Base-by-base conservation (phyloP, 805 yeast species). In the Hanseniaspora guilliermondii region DNA sequence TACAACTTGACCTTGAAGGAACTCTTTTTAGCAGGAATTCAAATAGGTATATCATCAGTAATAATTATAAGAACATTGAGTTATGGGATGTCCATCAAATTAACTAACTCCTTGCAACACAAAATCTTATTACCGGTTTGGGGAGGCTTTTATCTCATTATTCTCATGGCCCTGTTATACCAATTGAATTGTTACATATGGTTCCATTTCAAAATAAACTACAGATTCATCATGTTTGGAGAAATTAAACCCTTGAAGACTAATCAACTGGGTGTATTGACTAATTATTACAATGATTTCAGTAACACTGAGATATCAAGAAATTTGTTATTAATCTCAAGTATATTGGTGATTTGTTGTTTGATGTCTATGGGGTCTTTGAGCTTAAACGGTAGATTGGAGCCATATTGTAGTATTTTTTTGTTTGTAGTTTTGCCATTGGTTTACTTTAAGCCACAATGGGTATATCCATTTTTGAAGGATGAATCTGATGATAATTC, bases 111-210 rank as follows among this genome's bases (percentile, higher is more conserved):
- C 0, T 64, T 64, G 1, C 64, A 78, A 2, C 60, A 58, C 56
- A 70, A 66, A 44, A 82, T 70, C 56, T 62, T 91, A 55, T 66
- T 91, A 40, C 97, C 94, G 61, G 74, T 93, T 3, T 93, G 96
- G 95, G 97, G 83, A 8, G 97, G 97, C 1, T 88, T 87, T 66
- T 76, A 87, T 60, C 62, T 88, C 56, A 65, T 82, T 5, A 70
- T 75, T 33, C 59, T 89, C n/a, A 75, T 83, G 62, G 69, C 80
- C 6, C 60, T 82, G 24, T 68, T 87, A 2, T 82, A 89, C 64
- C 81, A 82, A 14, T 56, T 85, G 44, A 80, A 86, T 64, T 80
- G 94, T 63, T 68, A 72, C 54, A 78, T 83, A 3, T 93, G 95
- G 91, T 75, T 80, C 25, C 65, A 69, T 45, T 82, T 71, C 67